Conservation (phyloP, 176 grass and related monocot genomes). For the maize (Zea mays) region DNA sequence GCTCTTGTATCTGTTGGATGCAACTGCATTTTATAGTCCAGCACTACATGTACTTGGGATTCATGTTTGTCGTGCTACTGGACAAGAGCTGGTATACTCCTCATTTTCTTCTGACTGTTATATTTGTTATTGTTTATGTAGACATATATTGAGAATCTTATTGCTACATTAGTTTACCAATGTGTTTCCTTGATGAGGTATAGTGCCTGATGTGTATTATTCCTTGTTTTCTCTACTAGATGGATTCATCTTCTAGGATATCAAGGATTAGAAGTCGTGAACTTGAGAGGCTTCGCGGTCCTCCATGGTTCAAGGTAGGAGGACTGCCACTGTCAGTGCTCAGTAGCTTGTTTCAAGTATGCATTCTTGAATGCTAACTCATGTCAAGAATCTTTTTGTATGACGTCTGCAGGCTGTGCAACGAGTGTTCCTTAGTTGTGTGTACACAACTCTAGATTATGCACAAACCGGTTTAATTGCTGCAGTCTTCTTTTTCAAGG, state of each 20-base stretch:
- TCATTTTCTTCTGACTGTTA: slow-evolving; percentile 19
- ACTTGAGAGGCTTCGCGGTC: slow-evolving; percentile 77
- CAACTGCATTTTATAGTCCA: slow-evolving; percentile 82
- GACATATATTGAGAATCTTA: neutral
- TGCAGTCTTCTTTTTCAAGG: slow-evolving; percentile 99
- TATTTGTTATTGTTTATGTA: slow-evolving; percentile 21
- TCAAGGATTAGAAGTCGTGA: slow-evolving; percentile 96
- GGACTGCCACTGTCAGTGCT: slow-evolving; percentile 10
- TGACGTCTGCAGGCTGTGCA: slow-evolving; percentile 68
- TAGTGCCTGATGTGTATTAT: slow-evolving; percentile 34
- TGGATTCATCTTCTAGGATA: slow-evolving; percentile 96
- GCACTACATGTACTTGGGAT: slow-evolving; percentile 78
- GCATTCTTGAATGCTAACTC: neutral
- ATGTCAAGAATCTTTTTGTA: slow-evolving; percentile 20
- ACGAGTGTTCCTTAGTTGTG: slow-evolving; percentile 68
- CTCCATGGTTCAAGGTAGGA: slow-evolving; percentile 87
- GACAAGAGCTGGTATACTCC: slow-evolving; percentile 88
- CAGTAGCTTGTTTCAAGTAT: slow-evolving; percentile 32
- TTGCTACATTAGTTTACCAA: neutral
- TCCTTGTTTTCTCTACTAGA: slow-evolving; percentile 51
- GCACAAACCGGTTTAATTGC: slow-evolving; percentile 96
- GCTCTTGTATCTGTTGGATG: slow-evolving; percentile 91
- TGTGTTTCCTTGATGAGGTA: slow-evolving; percentile 9
- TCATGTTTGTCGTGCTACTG: slow-evolving; percentile 94
- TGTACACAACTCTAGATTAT: slow-evolving; percentile 90